Evolutionary conservation across 257 asterid genomes (phyloP).

Genomic region (Nicotiana tomentosiformis): DNA sequence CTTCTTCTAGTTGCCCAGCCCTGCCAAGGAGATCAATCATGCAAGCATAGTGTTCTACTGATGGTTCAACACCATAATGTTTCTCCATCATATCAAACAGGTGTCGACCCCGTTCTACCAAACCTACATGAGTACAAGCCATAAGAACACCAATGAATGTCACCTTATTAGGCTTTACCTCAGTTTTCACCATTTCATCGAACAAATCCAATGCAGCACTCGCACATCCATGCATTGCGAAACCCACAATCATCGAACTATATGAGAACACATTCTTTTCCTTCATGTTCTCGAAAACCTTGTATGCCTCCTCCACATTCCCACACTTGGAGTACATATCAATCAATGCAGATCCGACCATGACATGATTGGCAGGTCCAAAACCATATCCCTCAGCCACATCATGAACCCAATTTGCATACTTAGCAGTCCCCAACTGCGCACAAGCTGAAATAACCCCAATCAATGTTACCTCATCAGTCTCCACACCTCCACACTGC

Average conservation of each 20-base stretch:
- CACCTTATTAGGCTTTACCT: conserved; percentile 56
- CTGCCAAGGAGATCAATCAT: conserved; percentile 71
- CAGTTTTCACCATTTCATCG: conserved; percentile 56
- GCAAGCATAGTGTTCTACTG: conserved; percentile 58
- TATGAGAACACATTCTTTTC: conserved; percentile 58
- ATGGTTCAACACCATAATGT: conserved; percentile 33
- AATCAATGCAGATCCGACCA: conserved; percentile 70
- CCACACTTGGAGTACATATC: conserved; percentile 94
- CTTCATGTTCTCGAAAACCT: conserved; percentile 37
- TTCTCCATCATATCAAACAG: conserved; percentile 55
- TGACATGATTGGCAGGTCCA: conserved; percentile 33
- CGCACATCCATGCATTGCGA: conserved; percentile 68
- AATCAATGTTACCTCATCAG: conserved; percentile 62
- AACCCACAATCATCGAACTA: conserved; percentile 67
- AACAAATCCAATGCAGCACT: conserved; percentile 51
- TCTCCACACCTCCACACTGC: conserved; percentile 50
- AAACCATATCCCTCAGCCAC: conserved; percentile 53
- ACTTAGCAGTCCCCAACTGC: conserved; percentile 50
- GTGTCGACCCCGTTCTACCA: conserved; percentile 48
- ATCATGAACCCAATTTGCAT: conserved; percentile 51
- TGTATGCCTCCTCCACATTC: conserved; percentile 48
- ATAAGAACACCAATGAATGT: conserved; percentile 72
- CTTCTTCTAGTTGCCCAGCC: conserved; percentile 57
- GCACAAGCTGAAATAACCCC: conserved; percentile 79
- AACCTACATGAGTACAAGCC: conserved; percentile 79